These are phyloP conservation scores for Peniophora sp. DNA, from an alignment of 1,284 basidiomycete species.

Conservation along the genomic window DNA sequence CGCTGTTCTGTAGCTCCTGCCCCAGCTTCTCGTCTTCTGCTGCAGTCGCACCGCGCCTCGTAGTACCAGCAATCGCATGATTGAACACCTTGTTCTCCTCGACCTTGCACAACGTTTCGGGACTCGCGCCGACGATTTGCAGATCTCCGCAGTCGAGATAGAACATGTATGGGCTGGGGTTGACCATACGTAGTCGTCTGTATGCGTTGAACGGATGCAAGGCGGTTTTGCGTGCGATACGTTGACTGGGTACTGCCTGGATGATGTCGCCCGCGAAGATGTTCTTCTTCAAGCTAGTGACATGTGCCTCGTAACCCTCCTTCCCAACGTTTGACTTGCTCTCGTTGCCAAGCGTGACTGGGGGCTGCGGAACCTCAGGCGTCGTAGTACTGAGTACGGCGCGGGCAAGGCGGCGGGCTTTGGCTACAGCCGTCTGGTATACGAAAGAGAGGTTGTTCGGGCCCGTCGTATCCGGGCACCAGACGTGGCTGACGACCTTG, in stretches of 20 bases:
- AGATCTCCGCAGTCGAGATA: constrained; percentile 91
- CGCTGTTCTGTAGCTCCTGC: constrained; percentile 68
- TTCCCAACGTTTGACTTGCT: constrained; percentile 90
- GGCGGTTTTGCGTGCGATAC: constrained; percentile 76
- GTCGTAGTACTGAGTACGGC: constrained; percentile 50
- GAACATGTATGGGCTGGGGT: constrained; percentile 99
- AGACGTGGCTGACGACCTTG: constrained; percentile 94
- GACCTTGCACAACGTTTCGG: constrained; percentile 97
- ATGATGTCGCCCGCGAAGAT: constrained; percentile 98
- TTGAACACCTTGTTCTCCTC: constrained; percentile 90
- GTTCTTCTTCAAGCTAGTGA: constrained; percentile 88
- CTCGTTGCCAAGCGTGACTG: constrained; percentile 64
- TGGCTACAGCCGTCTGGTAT: constrained; percentile 76
- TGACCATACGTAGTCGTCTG: constrained; percentile 86
- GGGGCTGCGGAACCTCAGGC: constrained; percentile 60
- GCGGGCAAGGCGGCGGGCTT: constrained; percentile 70
- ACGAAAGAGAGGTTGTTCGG: constrained; percentile 64
- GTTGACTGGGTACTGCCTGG: constrained; percentile 95
- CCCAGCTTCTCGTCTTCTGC: constrained; percentile 87
- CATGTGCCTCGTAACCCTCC: constrained; percentile 87
- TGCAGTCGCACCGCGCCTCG: constrained; percentile 75
- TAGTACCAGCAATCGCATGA: constrained; percentile 97
- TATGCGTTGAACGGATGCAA: constrained; percentile 98
- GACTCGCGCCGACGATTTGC: constrained; percentile 94
- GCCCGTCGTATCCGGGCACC: constrained; percentile 65